These are phyloP conservation scores for Alternaria novae-zelandiae DNA, from an alignment of 2,329 filamentous ascomycete genomes.

Conservation along the genomic window DNA sequence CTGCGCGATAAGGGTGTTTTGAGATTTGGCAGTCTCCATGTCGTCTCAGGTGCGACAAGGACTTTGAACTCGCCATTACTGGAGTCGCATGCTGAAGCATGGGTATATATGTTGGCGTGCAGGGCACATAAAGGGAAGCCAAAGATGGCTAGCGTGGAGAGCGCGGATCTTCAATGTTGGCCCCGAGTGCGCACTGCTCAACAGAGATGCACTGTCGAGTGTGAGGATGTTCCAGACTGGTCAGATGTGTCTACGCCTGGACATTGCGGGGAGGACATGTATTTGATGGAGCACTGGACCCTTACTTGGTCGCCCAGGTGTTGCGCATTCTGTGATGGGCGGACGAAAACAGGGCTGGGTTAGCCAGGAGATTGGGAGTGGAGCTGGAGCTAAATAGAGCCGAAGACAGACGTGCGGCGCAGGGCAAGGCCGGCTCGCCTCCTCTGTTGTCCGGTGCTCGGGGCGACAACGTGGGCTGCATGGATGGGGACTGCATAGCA, in stretches of 20 bases:
- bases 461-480: not conserved
- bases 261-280: not conserved
- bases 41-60: not conserved
- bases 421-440: constrained; percentile 10
- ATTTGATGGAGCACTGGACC: not conserved
- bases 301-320: not conserved
- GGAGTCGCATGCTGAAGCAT: not conserved
- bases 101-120: not conserved
- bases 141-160: not conserved
- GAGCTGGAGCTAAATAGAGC: constrained; percentile 6
- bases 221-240: not conserved
- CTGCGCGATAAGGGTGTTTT: not conserved
- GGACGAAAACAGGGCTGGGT: constrained; percentile 17
- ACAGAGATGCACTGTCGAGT: not conserved
- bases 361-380: constrained; percentile 14
- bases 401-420: constrained; percentile 8
- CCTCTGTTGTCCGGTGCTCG: not conserved
- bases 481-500: not conserved
- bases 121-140: not conserved
- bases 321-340: not conserved
- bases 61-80: not conserved
- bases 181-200: not conserved
- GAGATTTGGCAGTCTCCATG: not conserved
- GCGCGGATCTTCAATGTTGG: not conserved
- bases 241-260: not conserved